A percentile compares a stretch with the other conserved stretches of the same genome.
These are phyloP conservation scores for Scleroderma citrinum DNA, from an alignment of 768 basidiomycete species.

Conservation along the genomic window DNA sequence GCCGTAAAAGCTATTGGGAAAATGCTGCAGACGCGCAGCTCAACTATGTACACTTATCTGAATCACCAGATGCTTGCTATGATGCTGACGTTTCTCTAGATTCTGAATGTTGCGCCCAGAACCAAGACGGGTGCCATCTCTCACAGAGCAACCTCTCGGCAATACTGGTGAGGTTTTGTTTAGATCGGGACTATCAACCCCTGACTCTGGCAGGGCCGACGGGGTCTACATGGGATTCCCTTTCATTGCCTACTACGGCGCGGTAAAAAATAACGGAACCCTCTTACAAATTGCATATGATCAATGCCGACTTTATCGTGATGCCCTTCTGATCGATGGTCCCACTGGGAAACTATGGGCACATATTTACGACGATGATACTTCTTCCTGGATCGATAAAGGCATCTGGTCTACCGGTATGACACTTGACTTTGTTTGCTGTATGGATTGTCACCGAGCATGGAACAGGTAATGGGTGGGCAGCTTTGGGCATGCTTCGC, in stretches of 20 bases:
- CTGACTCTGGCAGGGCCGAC: slow-evolving; percentile 26
- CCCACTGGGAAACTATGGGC: slow-evolving; percentile 32
- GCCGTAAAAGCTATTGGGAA: slow-evolving; percentile 14
- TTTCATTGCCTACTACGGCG: slow-evolving; percentile 39
- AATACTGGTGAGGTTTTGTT: slow-evolving; percentile 22
- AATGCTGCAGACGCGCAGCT: slow-evolving; percentile 17
- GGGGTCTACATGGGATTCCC: slow-evolving; percentile 40
- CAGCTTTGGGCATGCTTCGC: slow-evolving; percentile 35
- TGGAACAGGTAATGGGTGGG: slow-evolving; percentile 35
- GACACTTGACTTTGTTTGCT: background rate
- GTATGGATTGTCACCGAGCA: background rate
- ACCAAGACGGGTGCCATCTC: slow-evolving; percentile 36
- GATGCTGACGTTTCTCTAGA: slow-evolving; percentile 1
- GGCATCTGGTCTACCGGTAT: slow-evolving; percentile 34
- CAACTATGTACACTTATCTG: slow-evolving; percentile 12
- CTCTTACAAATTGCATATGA: slow-evolving; percentile 36
- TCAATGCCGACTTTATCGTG: slow-evolving; percentile 37
- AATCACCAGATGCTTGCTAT: background rate
- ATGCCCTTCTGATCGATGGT: slow-evolving; percentile 24
- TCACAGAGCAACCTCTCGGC: slow-evolving; percentile 29
- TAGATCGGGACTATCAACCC: background rate
- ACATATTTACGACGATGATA: slow-evolving; percentile 24
- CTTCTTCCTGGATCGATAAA: slow-evolving; percentile 7
- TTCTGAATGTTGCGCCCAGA: slow-evolving; percentile 24
- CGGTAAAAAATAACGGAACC: slow-evolving; percentile 27